These are phyloP conservation scores for Begonia loranthoides DNA, from an alignment of 306 rosid species.

Conservation along the genomic window DNA sequence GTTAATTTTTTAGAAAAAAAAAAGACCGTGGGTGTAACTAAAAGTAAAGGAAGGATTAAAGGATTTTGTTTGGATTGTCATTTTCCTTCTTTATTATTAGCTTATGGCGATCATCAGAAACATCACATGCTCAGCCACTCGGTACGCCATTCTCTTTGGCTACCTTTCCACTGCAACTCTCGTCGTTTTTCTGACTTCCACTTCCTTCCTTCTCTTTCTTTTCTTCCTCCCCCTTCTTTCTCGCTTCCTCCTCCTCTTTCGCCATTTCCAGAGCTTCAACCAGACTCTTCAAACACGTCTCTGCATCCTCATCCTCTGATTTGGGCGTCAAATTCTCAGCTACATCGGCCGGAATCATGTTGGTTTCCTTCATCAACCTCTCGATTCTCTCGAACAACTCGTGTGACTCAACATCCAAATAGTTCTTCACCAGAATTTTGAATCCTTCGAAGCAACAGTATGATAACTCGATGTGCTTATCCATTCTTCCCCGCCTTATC, in stretches of 20 bases:
- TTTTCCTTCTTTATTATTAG: too few relatives aligned
- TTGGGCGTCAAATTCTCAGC: conserved; percentile 83
- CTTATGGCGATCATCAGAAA: too few relatives aligned
- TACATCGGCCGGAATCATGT: conserved; percentile 75
- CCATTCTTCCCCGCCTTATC: conserved; percentile 78
- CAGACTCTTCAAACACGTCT: conserved; percentile 20
- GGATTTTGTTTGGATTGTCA: too few relatives aligned
- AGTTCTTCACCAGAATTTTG: conserved; percentile 48
- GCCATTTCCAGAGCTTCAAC: conserved; percentile 39
- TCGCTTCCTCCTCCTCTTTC: conserved; percentile 20
- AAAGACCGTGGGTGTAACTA: too few relatives aligned
- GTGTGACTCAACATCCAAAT: conserved; percentile 37
- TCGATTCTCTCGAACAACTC: conserved; percentile 19
- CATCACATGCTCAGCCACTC: too few relatives aligned
- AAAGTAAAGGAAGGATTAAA: too few relatives aligned
- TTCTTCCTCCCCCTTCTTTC: conserved; percentile 6
- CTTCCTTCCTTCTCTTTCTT: conserved; percentile 1
- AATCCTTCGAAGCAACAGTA: conserved; percentile 61
- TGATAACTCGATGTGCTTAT: conserved; percentile 58
- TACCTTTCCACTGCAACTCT: too few relatives aligned
- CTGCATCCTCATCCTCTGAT: conserved; percentile 17
- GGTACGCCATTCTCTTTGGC: too few relatives aligned
- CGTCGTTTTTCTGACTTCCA: too few relatives aligned
- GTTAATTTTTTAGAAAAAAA: too few relatives aligned
- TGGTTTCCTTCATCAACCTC: conserved; percentile 18